These are phyloP conservation scores for Ganoderma boninense DNA, from an alignment of 1,284 basidiomycete genomes.

Conservation along the genomic window DNA sequence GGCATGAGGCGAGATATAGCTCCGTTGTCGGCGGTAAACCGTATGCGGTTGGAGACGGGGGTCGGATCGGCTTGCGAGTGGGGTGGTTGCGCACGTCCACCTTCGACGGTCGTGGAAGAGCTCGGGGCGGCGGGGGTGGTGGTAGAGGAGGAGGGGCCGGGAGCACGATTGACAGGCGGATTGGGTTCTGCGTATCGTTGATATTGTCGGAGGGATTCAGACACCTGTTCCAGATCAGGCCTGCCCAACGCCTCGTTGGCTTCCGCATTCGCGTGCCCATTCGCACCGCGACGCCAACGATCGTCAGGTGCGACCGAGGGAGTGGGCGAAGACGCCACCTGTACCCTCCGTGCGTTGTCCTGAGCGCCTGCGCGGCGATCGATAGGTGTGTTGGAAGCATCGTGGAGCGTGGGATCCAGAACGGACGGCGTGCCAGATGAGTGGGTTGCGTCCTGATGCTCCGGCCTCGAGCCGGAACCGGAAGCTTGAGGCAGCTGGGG, in stretches of 20 bases:
- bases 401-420: constrained; percentile 6
- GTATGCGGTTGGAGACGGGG: not conserved
- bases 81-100: not conserved
- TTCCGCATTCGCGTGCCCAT: constrained; percentile 2
- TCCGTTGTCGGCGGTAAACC: not conserved
- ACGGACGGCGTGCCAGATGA: not conserved
- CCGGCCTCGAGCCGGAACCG: constrained; percentile 2
- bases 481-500: not conserved
- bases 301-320: constrained; percentile 4
- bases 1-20: not conserved
- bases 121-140: not conserved
- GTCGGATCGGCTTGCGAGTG: not conserved
- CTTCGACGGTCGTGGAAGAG: not conserved
- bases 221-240: not conserved
- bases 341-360: not conserved
- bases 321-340: constrained; percentile 2
- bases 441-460: not conserved
- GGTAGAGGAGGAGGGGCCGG: not conserved
- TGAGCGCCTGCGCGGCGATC: constrained; percentile 11
- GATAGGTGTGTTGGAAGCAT: constrained; percentile 9
- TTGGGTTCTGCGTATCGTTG: constrained; percentile 7
- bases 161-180: constrained; percentile 3
- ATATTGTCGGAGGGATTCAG: not conserved
- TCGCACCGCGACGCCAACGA: constrained; percentile 3
- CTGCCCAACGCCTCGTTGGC: constrained; percentile 6